These are phyloP conservation scores for Cladophialophora chaetospira DNA, from an alignment of 2,329 filamentous ascomycete genomes.

Conservation along the genomic window DNA sequence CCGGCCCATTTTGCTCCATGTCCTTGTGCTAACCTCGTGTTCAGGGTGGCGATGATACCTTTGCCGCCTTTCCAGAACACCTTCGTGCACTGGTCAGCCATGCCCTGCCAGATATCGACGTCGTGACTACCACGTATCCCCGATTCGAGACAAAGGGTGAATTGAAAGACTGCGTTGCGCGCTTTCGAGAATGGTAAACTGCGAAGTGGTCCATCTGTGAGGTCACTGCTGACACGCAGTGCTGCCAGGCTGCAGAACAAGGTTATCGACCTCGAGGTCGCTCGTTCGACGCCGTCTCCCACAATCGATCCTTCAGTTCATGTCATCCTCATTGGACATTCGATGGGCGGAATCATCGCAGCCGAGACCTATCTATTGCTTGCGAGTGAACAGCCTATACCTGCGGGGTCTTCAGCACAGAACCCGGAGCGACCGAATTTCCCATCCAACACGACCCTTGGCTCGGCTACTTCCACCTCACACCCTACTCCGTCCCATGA, in stretches of 20 bases:
- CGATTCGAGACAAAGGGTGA: conserved; percentile 54
- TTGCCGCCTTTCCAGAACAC: conserved; percentile 49
- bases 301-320: conserved; percentile 84
- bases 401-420: conserved; percentile 37
- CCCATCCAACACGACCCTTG: conserved; percentile 31
- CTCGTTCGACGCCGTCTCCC: conserved; percentile 74
- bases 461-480: conserved; percentile 29
- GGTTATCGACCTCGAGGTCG: conserved; percentile 92
- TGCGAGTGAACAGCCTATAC: conserved; percentile 62
- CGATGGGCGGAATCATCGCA: conserved; percentile 91
- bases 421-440: conserved; percentile 30
- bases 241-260: conserved; percentile 76
- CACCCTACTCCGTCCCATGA: conserved; percentile 23
- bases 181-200: conserved; percentile 51
- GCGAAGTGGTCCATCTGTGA: neutral
- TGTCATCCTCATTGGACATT: conserved; percentile 81
- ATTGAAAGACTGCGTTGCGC: conserved; percentile 47
- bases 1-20: neutral
- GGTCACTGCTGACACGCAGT: neutral
- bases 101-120: conserved; percentile 45
- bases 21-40: neutral
- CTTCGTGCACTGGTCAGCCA: conserved; percentile 45
- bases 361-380: conserved; percentile 82
- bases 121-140: conserved; percentile 49
- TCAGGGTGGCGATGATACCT: conserved; percentile 54